Evolutionary conservation across 1,284 basidiomycete genomes (phyloP).

Genomic region (Golubevia sp.): DNA sequence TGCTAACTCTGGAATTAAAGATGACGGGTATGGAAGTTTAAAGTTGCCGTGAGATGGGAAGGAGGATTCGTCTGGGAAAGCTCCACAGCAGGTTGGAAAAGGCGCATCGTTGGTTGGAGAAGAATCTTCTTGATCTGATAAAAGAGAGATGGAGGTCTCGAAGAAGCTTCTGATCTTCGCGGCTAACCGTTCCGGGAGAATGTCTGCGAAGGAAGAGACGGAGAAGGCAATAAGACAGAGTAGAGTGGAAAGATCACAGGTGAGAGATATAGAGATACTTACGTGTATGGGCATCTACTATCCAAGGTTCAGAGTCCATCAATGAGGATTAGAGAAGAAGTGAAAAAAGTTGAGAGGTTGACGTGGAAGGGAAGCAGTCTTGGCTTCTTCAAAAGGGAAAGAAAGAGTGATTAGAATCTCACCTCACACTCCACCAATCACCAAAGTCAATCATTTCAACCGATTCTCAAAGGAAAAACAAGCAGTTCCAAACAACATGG

Average conservation of each 20-base stretch:
- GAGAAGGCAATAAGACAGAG: slow-evolving; percentile 1
- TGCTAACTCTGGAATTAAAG: background rate
- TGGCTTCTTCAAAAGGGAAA: background rate
- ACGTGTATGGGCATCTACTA: slow-evolving; percentile 13
- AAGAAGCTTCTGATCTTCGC: slow-evolving; percentile 9
- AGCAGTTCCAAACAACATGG: background rate
- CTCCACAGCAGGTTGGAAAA: background rate
- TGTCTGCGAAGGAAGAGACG: slow-evolving; percentile 1
- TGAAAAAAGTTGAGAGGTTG: background rate
- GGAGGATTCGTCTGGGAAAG: background rate
- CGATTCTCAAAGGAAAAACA: slow-evolving; percentile 7
- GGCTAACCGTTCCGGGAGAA: slow-evolving; percentile 6
- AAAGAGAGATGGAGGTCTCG: background rate
- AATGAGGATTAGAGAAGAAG: background rate
- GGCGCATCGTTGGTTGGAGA: background rate
- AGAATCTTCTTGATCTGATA: background rate
- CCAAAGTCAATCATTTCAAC: slow-evolving; percentile 1
- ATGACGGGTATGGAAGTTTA: slow-evolving; percentile 4
- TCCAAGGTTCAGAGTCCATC: slow-evolving; percentile 4
- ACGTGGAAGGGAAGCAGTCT: background rate
- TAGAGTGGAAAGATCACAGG: too few species aligned
- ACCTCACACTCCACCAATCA: background rate
- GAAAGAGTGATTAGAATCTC: slow-evolving; percentile 5
- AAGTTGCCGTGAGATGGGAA: slow-evolving; percentile 2
- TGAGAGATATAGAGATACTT: background rate